Conservation (phyloP, 2,329 filamentous ascomycete species). For the Colletotrichum paranaense region DNA sequence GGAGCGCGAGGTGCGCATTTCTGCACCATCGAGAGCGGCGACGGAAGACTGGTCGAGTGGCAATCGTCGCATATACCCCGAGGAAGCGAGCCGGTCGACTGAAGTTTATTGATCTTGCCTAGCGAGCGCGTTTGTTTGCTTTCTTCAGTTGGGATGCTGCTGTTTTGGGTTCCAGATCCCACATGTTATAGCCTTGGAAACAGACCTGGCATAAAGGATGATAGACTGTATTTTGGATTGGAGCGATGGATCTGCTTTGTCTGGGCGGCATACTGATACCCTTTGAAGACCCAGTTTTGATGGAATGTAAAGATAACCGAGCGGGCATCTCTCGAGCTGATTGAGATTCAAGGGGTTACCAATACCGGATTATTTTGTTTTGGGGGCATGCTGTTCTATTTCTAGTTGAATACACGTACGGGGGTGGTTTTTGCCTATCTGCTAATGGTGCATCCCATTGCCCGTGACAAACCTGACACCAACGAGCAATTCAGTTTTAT, state of each 20-base stretch:
- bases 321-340: not conserved
- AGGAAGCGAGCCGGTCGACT: not conserved
- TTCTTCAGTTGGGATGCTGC: not conserved
- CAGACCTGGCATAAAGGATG: not conserved
- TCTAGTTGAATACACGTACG: not conserved
- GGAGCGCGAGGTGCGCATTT: not conserved
- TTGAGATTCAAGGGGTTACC: not conserved
- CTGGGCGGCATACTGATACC: slow-evolving; percentile 24
- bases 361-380: not conserved
- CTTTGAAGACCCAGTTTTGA: not conserved
- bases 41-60: not conserved
- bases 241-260: not conserved
- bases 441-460: not conserved
- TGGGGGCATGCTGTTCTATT: not conserved
- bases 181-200: not conserved
- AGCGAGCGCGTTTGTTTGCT: not conserved
- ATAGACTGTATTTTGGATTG: not conserved
- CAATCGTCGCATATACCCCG: not conserved
- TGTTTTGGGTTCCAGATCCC: not conserved
- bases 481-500: not conserved
- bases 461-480: not conserved
- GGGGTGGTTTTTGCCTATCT: not conserved
- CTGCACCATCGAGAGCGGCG: not conserved
- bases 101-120: not conserved
- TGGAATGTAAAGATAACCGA: not conserved